Evolutionary conservation across 805 yeast species (phyloP), one percentile per base, ranked within the genome.

Genomic region (Candida adriatica): DNA sequence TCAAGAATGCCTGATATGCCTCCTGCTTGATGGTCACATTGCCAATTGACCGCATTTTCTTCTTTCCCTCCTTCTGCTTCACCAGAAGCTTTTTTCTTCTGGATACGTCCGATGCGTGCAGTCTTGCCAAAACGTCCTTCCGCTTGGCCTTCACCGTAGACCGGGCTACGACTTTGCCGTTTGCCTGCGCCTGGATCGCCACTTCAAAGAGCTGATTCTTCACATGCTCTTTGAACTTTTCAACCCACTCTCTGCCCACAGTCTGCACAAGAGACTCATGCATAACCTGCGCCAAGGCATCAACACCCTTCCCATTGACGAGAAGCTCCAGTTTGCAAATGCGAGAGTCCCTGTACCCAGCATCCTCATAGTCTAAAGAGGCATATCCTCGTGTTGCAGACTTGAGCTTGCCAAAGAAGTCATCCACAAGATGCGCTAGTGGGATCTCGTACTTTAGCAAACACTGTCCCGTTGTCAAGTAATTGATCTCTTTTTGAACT

Each of bases 41-140:
- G 10, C 97, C 97, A 10, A 79, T 67, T 11, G 81, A 66, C 56
- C 81, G 80, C 79, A 90, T 68, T 39, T 69, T 70, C 58, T 82
- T 85, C 59, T 92, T 92, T 23, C 98, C 98, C 51, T 85, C 95
- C 56, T 88, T 90, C 51, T 90, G 98, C 47, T 82, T 80, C 34
- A 71, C 85, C 32, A 90, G 63, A 44, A 90, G 67, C 59, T 90
- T 90, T 64, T 87, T 87, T 40, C 95, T 69, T 61, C 98, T 70
- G 0, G 94, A 73, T 20, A 88, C 73, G 62, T 90, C 98, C 13
- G 95, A 78, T 0, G 97, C 98, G 57, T 90, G 97, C 38, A 92
- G 62, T 50, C 77, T 83, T 18, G 92, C 95, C 34, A 92, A 66
- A n/a, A 90, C 98, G 58, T 90, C 97, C 58, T 90, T 90, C 38